Conservation (phyloP, 768 basidiomycete genomes). For the Xerocomus potaroensis region DNA sequence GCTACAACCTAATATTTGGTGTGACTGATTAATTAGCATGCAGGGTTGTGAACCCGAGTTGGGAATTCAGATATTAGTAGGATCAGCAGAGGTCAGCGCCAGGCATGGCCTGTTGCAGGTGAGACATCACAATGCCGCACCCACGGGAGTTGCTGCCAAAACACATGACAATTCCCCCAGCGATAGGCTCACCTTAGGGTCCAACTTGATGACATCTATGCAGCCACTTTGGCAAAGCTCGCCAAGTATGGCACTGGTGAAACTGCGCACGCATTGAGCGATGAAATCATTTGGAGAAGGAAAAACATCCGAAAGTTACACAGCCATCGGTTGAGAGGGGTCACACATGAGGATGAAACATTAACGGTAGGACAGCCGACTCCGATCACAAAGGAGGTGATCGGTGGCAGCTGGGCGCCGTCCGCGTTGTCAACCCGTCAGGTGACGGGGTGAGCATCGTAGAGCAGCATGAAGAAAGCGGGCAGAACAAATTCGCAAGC, state of each 20-base stretch:
- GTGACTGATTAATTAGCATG: constrained; percentile 18
- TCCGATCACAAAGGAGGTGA: constrained; percentile 26
- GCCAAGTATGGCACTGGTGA: too few species aligned
- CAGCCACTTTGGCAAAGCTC: too few species aligned
- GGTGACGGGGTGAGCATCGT: constrained; percentile 1
- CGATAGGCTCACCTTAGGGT: too few species aligned
- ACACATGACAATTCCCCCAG: background rate
- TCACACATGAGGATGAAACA: constrained; percentile 12
- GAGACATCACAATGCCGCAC: background rate
- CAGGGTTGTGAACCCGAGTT: constrained; percentile 18
- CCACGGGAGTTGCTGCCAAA: too few species aligned
- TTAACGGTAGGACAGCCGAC: constrained; percentile 3
- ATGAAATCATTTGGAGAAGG: too few species aligned
- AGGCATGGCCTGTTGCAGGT: constrained; percentile 1
- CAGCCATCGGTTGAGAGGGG: background rate
- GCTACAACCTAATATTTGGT: constrained; percentile 7
- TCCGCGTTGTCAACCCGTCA: constrained; percentile 15
- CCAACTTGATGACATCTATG: too few species aligned
- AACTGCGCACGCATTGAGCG: too few species aligned
- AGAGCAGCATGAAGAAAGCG: constrained; percentile 1
- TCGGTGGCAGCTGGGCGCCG: constrained; percentile 24
- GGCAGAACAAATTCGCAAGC: constrained; percentile 1
- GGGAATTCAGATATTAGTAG: constrained; percentile 3
- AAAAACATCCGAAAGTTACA: too few species aligned
- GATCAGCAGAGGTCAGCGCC: background rate